Conservation (phyloP, 169 alveolate species). For the Ichthyophthirius multifiliis region DNA sequence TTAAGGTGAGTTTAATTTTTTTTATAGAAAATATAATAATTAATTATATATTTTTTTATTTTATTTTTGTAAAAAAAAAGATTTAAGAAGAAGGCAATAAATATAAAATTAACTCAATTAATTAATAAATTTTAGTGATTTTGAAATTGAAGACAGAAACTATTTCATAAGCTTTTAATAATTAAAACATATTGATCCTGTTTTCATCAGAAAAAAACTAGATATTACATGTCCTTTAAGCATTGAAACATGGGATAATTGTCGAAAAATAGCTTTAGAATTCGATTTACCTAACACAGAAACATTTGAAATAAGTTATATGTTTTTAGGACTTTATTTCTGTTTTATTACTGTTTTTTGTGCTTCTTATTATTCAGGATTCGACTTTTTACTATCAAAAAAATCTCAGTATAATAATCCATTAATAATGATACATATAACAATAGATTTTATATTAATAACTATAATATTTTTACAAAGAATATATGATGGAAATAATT, state of each 20-base stretch:
- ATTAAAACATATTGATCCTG: no score
- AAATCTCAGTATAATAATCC: not conserved
- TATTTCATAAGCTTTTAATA: no score
- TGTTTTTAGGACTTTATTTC: not conserved
- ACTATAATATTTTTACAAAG: not conserved
- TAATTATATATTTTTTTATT: no score
- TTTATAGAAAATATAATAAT: not conserved
- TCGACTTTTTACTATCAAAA: not conserved
- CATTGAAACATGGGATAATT: constrained; percentile 1
- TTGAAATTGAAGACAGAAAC: no score
- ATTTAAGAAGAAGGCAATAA: no score
- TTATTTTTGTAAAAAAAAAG: no score
- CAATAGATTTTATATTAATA: not conserved
- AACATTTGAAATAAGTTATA: not conserved
- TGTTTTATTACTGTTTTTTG: not conserved
- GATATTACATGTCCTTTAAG: constrained; percentile 3
- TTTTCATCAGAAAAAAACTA: not conserved
- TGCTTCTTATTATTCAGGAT: not conserved
- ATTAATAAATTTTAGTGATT: not conserved
- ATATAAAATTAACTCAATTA: no score
- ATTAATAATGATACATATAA: not conserved
- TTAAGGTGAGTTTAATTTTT: not conserved
- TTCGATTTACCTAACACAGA: not conserved
- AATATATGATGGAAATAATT: not conserved
- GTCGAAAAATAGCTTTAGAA: not conserved